phyloP scores from a whole-genome alignment of 306 rosid genomes.

The Senna siamea region DNA sequence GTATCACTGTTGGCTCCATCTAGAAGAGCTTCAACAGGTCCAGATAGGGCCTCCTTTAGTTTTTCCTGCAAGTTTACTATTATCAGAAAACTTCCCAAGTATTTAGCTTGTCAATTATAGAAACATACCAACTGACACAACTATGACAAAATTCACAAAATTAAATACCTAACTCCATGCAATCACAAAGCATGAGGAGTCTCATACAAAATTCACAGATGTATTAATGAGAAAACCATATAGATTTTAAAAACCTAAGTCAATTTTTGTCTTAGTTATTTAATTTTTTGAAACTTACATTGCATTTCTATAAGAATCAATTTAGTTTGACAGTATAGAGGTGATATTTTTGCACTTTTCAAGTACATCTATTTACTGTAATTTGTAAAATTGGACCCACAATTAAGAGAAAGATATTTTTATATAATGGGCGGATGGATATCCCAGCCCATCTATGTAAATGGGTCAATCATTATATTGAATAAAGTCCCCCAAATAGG shows the following conservation, averaged over 20 bases:
- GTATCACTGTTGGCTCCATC: constrained; percentile 84
- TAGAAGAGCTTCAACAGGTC: constrained; percentile 76
- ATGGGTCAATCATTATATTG: background rate
- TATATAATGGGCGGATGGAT: background rate
- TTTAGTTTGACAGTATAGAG: background rate
- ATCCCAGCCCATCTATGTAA: background rate
- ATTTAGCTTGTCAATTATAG: constrained; percentile 18
- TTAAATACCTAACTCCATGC: background rate
- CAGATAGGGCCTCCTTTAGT: constrained; percentile 77
- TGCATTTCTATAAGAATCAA: background rate
- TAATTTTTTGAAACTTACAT: too few species aligned
- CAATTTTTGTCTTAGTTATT: background rate
- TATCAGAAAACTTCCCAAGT: constrained; percentile 40
- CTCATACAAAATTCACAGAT: constrained; percentile 7
- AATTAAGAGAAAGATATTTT: background rate
- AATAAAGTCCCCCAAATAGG: background rate
- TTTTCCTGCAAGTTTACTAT: constrained; percentile 61
- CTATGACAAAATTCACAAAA: constrained; percentile 17
- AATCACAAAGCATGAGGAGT: constrained; percentile 32
- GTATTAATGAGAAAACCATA: background rate
- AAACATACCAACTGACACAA: constrained; percentile 18
- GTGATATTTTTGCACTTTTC: background rate
- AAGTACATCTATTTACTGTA: background rate
- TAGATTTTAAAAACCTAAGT: background rate
- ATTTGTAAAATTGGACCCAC: background rate